Percentiles rank a stretch among this genome's conserved stretches.
phyloP scores from a whole-genome alignment of 768 basidiomycete species.

The Cubamyces lactineus region DNA sequence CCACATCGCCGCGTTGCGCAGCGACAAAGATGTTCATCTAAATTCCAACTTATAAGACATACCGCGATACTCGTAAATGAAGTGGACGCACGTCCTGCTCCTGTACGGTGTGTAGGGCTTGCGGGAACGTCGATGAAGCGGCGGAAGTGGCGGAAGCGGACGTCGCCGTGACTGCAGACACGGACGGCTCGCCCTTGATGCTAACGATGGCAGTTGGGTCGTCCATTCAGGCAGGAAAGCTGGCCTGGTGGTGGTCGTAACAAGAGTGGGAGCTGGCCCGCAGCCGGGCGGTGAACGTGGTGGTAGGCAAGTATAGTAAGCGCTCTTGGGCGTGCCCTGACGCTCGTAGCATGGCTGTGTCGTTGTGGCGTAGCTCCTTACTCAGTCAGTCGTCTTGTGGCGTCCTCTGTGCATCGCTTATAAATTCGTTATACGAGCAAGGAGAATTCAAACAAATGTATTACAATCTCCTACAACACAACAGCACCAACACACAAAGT shows the following conservation, averaged over 20 bases:
- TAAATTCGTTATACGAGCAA: too few relatives aligned
- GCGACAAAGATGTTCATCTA: slow-evolving; percentile 78
- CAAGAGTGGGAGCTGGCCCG: slow-evolving; percentile 13
- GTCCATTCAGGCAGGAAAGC: slow-evolving; percentile 27
- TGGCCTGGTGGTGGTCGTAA: slow-evolving; percentile 6
- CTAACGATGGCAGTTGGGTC: slow-evolving; percentile 41
- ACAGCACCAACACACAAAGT: background rate
- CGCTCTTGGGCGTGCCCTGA: background rate
- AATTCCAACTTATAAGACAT: background rate
- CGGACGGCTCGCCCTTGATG: slow-evolving; percentile 54
- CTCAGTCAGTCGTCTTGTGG: background rate
- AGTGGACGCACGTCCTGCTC: slow-evolving; percentile 44
- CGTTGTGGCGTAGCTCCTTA: background rate
- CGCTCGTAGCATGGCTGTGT: slow-evolving; percentile 4
- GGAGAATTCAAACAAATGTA: too few relatives aligned
- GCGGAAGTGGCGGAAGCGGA: slow-evolving; percentile 49
- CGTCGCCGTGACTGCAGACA: slow-evolving; percentile 44
- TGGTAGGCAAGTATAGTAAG: slow-evolving; percentile 11
- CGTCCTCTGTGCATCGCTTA: background rate
- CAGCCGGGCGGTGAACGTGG: slow-evolving; percentile 24
- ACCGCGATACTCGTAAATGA: slow-evolving; percentile 14
- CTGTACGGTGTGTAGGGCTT: slow-evolving; percentile 41
- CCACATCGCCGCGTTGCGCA: slow-evolving; percentile 85
- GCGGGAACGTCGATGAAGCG: slow-evolving; percentile 50
- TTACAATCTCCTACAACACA: too few relatives aligned